Conservation (phyloP, 768 basidiomycete species). For the Boletus sp. region DNA sequence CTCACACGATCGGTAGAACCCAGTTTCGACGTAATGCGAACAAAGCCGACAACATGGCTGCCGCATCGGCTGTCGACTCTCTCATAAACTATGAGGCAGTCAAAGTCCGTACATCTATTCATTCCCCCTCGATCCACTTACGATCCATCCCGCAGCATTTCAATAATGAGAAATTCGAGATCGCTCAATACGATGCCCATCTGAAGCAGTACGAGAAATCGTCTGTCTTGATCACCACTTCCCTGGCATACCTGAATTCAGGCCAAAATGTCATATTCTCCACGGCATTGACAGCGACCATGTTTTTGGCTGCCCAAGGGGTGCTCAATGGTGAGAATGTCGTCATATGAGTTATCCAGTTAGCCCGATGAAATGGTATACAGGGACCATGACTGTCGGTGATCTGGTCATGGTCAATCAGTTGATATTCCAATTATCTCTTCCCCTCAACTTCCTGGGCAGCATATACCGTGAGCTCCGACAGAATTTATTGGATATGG, state of each 20-base stretch:
- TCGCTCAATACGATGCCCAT: conserved; percentile 88
- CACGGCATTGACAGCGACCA: conserved; percentile 85
- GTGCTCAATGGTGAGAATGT: conserved; percentile 69
- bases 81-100: conserved; percentile 99
- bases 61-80: conserved; percentile 89
- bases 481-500: conserved; percentile 97
- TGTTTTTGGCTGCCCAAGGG: conserved; percentile 96
- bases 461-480: conserved; percentile 96
- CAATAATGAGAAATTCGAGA: conserved; percentile 93
- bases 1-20: conserved; percentile 49
- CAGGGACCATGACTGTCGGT: conserved; percentile 96
- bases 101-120: conserved; percentile 56
- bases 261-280: conserved; percentile 98
- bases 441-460: conserved; percentile 95
- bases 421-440: conserved; percentile 92
- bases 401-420: conserved; percentile 99
- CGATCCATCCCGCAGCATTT: conserved; percentile 62
- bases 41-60: conserved; percentile 94
- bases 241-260: conserved; percentile 88
- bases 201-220: conserved; percentile 85
- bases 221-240: conserved; percentile 92
- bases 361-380: not conserved
- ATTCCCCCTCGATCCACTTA: not conserved
- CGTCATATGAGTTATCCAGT: not conserved
- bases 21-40: conserved; percentile 94